Conservation (phyloP, 2,329 filamentous ascomycete genomes). For the Diplodia corticola region DNA sequence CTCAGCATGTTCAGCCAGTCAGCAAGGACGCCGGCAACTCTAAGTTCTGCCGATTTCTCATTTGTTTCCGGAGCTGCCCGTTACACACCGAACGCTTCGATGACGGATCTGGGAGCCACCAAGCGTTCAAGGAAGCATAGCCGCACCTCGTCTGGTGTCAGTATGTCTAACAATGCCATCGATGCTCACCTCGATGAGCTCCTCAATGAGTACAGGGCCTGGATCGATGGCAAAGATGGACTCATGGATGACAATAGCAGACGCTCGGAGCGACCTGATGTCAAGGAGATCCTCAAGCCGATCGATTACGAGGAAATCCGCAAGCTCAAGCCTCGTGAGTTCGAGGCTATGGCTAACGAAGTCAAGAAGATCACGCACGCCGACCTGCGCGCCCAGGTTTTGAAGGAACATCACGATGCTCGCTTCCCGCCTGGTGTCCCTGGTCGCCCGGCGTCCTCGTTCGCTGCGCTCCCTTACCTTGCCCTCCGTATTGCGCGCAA, state of each 20-base stretch:
- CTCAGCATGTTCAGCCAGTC: neutral
- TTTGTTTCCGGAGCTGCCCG: neutral
- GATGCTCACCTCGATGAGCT: conserved; percentile 10
- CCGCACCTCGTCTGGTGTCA: neutral
- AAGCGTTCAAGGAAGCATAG: neutral
- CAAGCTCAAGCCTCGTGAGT: neutral
- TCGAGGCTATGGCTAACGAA: neutral
- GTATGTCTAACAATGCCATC: neutral
- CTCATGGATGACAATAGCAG: neutral
- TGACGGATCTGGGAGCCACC: neutral
- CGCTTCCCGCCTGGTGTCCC: neutral
- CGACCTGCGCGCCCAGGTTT: neutral
- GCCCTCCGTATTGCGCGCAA: neutral
- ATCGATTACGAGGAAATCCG: neutral
- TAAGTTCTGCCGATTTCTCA: neutral
- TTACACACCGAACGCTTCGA: neutral
- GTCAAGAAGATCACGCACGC: neutral
- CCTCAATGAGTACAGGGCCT: neutral
- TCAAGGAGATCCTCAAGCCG: neutral
- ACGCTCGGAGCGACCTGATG: neutral
- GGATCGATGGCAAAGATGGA: neutral
- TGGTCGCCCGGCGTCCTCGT: neutral
- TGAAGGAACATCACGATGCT: neutral
- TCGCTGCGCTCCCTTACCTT: neutral
- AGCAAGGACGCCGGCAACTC: neutral